Conservation (phyloP, 768 basidiomycete genomes). For the Boletellus sp. region DNA sequence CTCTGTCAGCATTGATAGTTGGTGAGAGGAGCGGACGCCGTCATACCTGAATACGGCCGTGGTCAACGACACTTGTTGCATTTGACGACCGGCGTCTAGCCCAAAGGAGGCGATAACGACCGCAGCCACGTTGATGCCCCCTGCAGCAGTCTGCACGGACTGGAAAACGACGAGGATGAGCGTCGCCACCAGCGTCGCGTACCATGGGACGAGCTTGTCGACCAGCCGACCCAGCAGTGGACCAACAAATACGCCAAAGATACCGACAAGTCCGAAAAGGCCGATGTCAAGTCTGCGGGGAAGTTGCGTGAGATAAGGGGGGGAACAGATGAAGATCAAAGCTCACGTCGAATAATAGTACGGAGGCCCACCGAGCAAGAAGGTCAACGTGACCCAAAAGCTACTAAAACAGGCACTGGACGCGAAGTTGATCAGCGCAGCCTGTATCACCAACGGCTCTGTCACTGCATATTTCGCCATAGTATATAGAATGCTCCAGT, state of each 20-base stretch:
- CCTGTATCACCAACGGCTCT: slow-evolving; percentile 75
- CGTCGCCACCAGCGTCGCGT: slow-evolving; percentile 59
- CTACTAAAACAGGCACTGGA: slow-evolving; percentile 56
- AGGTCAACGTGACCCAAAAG: slow-evolving; percentile 77
- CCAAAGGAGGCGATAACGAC: slow-evolving; percentile 69
- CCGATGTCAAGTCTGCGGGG: slow-evolving; percentile 52
- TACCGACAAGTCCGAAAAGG: slow-evolving; percentile 70
- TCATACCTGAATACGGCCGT: slow-evolving; percentile 58
- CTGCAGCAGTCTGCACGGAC: slow-evolving; percentile 64
- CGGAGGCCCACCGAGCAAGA: slow-evolving; percentile 71
- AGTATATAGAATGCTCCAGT: slow-evolving; percentile 63
- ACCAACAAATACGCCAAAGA: slow-evolving; percentile 64
- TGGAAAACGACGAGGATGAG: slow-evolving; percentile 48
- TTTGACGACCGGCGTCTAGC: slow-evolving; percentile 72
- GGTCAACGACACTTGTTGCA: slow-evolving; percentile 63
- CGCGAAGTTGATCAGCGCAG: slow-evolving; percentile 55
- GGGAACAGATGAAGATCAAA: not conserved
- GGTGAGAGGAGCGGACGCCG: too few relatives aligned
- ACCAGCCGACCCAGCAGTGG: slow-evolving; percentile 67
- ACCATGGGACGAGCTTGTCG: slow-evolving; percentile 75
- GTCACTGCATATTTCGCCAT: slow-evolving; percentile 77
- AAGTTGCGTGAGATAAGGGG: not conserved
- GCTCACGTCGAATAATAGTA: slow-evolving; percentile 71
- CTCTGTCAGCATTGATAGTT: slow-evolving; percentile 4
- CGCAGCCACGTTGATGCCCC: slow-evolving; percentile 64